Conservation (phyloP, 371 early-diverging fungal species). For the Mortierella sp. region DNA sequence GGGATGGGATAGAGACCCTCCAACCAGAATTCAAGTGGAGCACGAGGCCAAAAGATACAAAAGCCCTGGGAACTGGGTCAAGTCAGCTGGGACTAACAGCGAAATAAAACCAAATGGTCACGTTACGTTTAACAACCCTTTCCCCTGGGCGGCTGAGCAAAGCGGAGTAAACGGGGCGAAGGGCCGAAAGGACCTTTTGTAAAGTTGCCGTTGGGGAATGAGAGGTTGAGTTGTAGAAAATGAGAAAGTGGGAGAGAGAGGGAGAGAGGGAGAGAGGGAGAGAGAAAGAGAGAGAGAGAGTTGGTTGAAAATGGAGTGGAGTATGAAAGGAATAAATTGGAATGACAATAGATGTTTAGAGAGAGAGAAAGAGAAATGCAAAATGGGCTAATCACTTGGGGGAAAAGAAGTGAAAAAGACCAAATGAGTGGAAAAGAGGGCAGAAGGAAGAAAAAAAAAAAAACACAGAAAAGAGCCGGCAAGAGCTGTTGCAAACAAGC, state of each 20-base stretch:
- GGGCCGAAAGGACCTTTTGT: background rate
- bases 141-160: background rate
- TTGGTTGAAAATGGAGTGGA: background rate
- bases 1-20: too few relatives aligned
- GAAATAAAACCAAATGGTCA: background rate
- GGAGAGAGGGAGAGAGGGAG: background rate
- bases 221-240: background rate
- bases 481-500: background rate
- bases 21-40: too few relatives aligned
- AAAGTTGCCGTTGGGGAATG: background rate
- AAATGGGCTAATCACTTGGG: background rate
- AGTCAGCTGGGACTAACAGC: background rate
- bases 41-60: background rate
- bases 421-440: background rate
- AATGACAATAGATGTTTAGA: background rate
- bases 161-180: background rate
- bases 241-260: constrained; percentile 1
- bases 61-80: too few relatives aligned
- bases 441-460: background rate
- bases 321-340: background rate
- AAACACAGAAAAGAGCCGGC: background rate
- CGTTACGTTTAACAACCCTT: background rate
- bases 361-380: background rate
- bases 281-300: background rate
- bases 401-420: background rate